Conservation (phyloP, 306 rosid species). For the Dicorynia guianensis region DNA sequence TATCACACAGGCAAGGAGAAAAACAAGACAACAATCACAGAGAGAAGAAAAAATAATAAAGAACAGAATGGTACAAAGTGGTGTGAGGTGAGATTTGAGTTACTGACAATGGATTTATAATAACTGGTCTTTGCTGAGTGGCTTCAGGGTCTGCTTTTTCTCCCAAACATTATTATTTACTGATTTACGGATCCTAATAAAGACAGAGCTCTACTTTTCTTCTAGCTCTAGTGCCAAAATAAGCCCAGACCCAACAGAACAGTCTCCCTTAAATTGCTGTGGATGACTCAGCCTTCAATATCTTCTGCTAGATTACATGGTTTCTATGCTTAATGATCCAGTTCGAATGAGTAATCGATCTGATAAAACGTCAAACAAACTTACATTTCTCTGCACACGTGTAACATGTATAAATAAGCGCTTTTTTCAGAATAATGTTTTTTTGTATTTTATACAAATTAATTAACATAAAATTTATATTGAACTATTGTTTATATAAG, state of each 20-base stretch:
- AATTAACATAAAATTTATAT: too few species aligned
- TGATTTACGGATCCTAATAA: slow-evolving; percentile 48
- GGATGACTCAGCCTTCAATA: too few species aligned
- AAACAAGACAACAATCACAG: slow-evolving; percentile 8
- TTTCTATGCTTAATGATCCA: too few species aligned
- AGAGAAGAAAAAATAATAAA: slow-evolving; percentile 2
- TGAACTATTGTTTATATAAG: too few species aligned
- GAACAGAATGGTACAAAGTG: slow-evolving; percentile 27
- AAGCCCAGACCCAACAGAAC: not conserved
- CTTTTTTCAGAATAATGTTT: too few species aligned
- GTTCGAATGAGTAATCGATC: too few species aligned
- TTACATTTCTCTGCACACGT: too few species aligned
- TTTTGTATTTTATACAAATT: too few species aligned
- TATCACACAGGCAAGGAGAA: not conserved
- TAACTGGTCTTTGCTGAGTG: slow-evolving; percentile 52
- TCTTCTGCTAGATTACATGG: too few species aligned
- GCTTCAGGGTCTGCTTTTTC: slow-evolving; percentile 28
- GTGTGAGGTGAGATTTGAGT: slow-evolving; percentile 64
- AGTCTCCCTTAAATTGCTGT: slow-evolving; percentile 24
- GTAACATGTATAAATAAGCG: too few species aligned
- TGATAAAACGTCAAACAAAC: too few species aligned
- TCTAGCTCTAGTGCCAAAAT: slow-evolving; percentile 36
- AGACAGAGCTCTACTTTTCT: slow-evolving; percentile 68
- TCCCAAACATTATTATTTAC: not conserved
- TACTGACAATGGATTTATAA: slow-evolving; percentile 70